Evolutionary conservation across 2,329 filamentous ascomycete genomes (phyloP), one percentile per base, ranked within the genome.

Genomic region (Fusarium marasasianum): DNA sequence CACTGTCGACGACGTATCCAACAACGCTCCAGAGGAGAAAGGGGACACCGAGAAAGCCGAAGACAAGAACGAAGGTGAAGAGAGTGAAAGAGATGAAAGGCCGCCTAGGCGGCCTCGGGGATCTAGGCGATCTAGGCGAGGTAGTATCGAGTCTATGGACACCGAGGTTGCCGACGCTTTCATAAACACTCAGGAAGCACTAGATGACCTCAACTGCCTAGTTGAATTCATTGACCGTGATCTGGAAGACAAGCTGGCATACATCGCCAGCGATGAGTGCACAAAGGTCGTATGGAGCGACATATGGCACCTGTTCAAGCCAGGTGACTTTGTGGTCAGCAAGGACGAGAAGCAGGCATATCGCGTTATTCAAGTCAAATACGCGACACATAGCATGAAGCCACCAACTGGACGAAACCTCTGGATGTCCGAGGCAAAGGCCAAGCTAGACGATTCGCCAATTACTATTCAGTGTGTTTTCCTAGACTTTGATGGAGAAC

Each of bases 341-440:
- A 53, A 24, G 5, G 57, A 60, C 2, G 57, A 53, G 15, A 60
- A 53, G 18, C 57, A 60, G 26, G 57, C 26, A 6, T 53, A 60
- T 6, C 57, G 45, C 0, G 35, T 60, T 3, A 33, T 51, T 4
- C 26, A 40, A 5, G 56, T 53, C 9, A 60, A 40, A 2, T 48
- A 58, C 1, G 24, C 41, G 2, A 48, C 31, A 1, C 55, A 58
- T 2, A 13, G 7, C 10, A 47, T 37, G 55, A 58, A 58, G 31
- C 31, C 13, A 6, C 55, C 55, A 0, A 22, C 55, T 1, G 15
- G 15, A 5, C 8, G n/a, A 5, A 26, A 14, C 3, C 18, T 47
- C 3, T 58, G 31, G n/a, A 17, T 47, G 29, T n/a, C n/a, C 0
- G 55, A 58, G 1, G 55, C n/a, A 5, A 58, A 18, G 2, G 31